A percentile compares a stretch with the other conserved stretches of the same genome.
These are phyloP conservation scores for Cucurbita moschata DNA, from an alignment of 306 rosid genomes.

Conservation along the genomic window DNA sequence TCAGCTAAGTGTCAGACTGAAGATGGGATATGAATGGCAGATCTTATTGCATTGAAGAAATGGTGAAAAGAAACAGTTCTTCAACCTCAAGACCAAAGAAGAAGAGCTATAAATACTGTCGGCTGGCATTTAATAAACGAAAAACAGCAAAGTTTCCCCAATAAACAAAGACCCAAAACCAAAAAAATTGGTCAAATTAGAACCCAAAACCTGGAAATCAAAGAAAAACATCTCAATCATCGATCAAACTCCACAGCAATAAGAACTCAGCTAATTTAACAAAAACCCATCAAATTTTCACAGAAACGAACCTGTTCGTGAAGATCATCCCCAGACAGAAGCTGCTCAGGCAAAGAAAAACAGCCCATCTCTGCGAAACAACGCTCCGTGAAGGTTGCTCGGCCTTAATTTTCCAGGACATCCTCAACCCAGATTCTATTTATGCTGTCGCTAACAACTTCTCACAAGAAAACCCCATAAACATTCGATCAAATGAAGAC, in stretches of 20 bases:
- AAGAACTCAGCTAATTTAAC: neutral
- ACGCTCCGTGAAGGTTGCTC: conserved; percentile 8
- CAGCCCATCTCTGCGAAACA: conserved; percentile 6
- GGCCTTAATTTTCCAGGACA: conserved; percentile 11
- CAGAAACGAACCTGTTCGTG: conserved; percentile 9
- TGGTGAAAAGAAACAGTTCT: neutral
- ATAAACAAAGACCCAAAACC: neutral
- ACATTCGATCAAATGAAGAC: neutral
- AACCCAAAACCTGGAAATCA: neutral
- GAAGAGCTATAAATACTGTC: neutral
- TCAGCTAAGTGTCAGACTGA: neutral
- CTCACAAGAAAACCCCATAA: neutral
- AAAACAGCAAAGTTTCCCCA: neutral
- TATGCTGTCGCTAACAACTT: neutral
- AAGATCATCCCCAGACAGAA: conserved; percentile 12
- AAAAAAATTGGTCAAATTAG: neutral
- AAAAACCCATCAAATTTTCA: neutral
- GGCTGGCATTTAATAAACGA: conserved; percentile 2
- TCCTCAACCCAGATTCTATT: neutral
- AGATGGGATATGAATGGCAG: neutral
- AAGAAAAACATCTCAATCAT: neutral
- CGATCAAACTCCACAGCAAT: neutral
- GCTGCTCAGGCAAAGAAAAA: conserved; percentile 11
- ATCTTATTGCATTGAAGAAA: neutral
- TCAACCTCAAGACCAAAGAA: neutral